Conservation (phyloP, 2,329 filamentous ascomycete species). For the Lithohypha guttulata region DNA sequence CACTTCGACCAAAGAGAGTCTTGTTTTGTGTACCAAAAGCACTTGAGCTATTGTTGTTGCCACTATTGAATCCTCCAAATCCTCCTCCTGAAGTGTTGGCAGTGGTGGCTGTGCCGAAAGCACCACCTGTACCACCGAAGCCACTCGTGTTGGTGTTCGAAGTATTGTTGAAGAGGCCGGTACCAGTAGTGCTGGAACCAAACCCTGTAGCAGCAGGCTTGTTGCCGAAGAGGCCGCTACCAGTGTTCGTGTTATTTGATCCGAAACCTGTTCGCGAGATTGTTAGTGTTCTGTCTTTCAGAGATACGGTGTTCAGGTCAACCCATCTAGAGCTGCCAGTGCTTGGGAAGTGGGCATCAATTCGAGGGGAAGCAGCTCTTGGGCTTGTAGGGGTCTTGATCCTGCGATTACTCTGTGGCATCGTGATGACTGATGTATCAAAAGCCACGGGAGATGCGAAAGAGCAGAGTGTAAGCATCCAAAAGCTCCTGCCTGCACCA, state of each 20-base stretch:
- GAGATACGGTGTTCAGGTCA: background rate
- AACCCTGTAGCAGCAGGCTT: slow-evolving; percentile 15
- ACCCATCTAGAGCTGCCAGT: background rate
- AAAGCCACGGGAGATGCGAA: background rate
- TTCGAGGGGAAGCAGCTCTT: too few species aligned
- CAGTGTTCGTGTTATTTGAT: slow-evolving; percentile 17
- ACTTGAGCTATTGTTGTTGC: slow-evolving; percentile 29
- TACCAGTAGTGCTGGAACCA: slow-evolving; percentile 19
- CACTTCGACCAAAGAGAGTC: slow-evolving; percentile 20
- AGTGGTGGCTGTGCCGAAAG: too few species aligned
- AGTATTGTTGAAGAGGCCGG: slow-evolving; percentile 29
- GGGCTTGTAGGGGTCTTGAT: too few species aligned
- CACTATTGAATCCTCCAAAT: slow-evolving; percentile 17
- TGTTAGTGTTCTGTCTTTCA: background rate
- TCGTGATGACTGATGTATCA: background rate
- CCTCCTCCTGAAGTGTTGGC: slow-evolving; percentile 14
- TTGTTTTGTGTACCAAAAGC: slow-evolving; percentile 35
- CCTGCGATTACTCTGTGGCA: too few species aligned
- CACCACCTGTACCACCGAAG: slow-evolving; percentile 25
- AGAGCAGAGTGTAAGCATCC: background rate
- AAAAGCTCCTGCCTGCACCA: too few species aligned
- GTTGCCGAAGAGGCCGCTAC: slow-evolving; percentile 17
- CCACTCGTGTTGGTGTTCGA: slow-evolving; percentile 20
- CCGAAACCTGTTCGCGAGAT: slow-evolving; percentile 12
- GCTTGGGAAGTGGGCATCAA: too few species aligned